Percentiles rank a stretch among this genome's conserved stretches.
Evolutionary conservation across 352 stramenopile species (phyloP).

Genomic region (Elongisporangium undulatum): DNA sequence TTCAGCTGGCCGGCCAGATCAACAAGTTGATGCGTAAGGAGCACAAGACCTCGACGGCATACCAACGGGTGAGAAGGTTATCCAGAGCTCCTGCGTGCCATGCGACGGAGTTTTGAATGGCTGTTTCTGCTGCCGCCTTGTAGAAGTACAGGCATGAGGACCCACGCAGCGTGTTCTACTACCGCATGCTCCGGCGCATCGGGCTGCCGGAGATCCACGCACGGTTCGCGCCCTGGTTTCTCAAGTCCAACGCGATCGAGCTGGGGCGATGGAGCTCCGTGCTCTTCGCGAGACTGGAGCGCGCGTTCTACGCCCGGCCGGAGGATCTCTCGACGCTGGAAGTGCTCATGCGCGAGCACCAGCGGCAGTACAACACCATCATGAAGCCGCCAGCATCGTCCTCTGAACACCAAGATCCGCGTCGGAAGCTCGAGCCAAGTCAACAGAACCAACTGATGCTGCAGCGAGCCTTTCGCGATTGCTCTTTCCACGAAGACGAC

Average conservation of each 20-base stretch:
- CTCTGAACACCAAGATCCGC: slow-evolving; percentile 1
- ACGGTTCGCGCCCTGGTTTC: slow-evolving; percentile 72
- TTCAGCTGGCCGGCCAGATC: slow-evolving; percentile 68
- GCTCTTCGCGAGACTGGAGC: slow-evolving; percentile 62
- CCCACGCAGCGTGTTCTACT: slow-evolving; percentile 67
- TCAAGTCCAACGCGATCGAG: slow-evolving; percentile 68
- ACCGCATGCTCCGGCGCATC: slow-evolving; percentile 68
- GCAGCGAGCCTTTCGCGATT: slow-evolving; percentile 60
- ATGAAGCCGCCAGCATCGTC: slow-evolving; percentile 16
- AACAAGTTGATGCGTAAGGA: slow-evolving; percentile 60
- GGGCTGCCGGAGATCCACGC: slow-evolving; percentile 67
- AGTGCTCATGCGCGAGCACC: slow-evolving; percentile 49
- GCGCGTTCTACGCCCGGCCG: slow-evolving; percentile 49
- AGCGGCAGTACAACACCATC: slow-evolving; percentile 34
- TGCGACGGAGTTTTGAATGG: neutral
- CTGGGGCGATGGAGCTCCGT: slow-evolving; percentile 66
- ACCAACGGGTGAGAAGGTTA: slow-evolving; percentile 37
- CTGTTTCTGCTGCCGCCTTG: slow-evolving; percentile 1
- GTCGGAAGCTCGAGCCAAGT: slow-evolving; percentile 23
- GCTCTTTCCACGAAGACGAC: slow-evolving; percentile 51
- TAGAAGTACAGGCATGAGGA: slow-evolving; percentile 67
- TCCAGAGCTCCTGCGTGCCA: neutral
- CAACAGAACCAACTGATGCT: slow-evolving; percentile 58
- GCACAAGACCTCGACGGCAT: slow-evolving; percentile 35
- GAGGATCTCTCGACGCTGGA: slow-evolving; percentile 62